A percentile compares a stretch with the other conserved stretches of the same genome.
phyloP scores from a whole-genome alignment of 768 basidiomycete species.

The Chiua virens region DNA sequence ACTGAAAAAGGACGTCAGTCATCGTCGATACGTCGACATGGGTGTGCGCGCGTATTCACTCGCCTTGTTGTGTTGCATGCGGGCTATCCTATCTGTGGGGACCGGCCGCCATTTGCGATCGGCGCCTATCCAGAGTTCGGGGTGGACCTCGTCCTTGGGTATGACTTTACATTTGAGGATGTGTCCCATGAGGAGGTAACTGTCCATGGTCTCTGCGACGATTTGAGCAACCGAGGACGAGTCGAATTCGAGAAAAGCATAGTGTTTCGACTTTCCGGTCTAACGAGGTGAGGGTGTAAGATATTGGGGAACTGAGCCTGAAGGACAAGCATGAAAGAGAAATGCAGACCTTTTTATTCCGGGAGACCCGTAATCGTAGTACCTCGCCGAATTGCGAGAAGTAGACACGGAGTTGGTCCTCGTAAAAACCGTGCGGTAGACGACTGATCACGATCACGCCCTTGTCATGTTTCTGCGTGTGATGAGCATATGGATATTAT shows the following conservation, averaged over 20 bases:
- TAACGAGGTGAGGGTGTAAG: slow-evolving; percentile 27
- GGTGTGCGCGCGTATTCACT: slow-evolving; percentile 36
- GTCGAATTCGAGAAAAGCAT: slow-evolving; percentile 93
- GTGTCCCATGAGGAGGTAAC: slow-evolving; percentile 94
- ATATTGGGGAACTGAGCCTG: too few species aligned
- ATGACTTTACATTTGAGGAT: slow-evolving; percentile 89
- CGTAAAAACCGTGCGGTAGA: slow-evolving; percentile 96
- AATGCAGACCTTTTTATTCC: slow-evolving; percentile 80
- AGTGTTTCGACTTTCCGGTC: slow-evolving; percentile 97
- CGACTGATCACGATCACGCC: slow-evolving; percentile 90
- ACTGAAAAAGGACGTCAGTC: slow-evolving; percentile 39
- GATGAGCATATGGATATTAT: neutral
- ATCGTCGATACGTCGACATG: neutral
- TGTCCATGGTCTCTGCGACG: slow-evolving; percentile 98
- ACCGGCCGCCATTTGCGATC: slow-evolving; percentile 87
- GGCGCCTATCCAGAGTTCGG: slow-evolving; percentile 95
- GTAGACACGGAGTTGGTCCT: slow-evolving; percentile 89
- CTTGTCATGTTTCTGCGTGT: slow-evolving; percentile 52
- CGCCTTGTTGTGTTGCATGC: slow-evolving; percentile 84
- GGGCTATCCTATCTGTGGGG: slow-evolving; percentile 68
- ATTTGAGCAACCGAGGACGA: slow-evolving; percentile 89
- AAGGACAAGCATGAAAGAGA: too few species aligned
- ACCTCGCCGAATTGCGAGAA: slow-evolving; percentile 95
- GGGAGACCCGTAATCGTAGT: slow-evolving; percentile 82
- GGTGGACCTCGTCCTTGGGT: slow-evolving; percentile 87